phyloP scores from a whole-genome alignment of 495 filamentous ascomycete species.

The Melanomma pulvis-pyrius region DNA sequence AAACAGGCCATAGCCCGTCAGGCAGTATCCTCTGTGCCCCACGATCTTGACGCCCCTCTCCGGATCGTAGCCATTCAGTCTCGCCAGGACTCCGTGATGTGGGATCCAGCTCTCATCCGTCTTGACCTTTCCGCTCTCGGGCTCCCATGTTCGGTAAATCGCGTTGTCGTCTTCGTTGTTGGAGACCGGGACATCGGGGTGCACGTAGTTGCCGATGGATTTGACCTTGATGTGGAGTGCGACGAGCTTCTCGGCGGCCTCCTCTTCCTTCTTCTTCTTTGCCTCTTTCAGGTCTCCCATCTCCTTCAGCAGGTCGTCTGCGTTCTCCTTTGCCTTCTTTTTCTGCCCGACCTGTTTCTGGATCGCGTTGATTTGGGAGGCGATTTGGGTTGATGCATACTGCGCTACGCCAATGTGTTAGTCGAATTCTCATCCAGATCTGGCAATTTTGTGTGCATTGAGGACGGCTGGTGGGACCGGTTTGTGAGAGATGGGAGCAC shows the following conservation, averaged over 20 bases:
- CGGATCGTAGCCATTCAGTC: constrained; percentile 89
- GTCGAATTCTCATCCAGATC: neutral
- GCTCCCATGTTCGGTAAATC: constrained; percentile 75
- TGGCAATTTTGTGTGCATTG: neutral
- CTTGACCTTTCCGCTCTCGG: constrained; percentile 63
- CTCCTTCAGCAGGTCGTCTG: constrained; percentile 69
- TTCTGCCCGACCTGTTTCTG: constrained; percentile 89
- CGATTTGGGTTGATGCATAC: constrained; percentile 78
- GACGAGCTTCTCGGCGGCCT: constrained; percentile 71
- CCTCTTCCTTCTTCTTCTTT: constrained; percentile 75
- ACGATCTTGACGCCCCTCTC: constrained; percentile 64
- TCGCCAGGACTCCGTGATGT: constrained; percentile 90
- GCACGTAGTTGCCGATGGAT: constrained; percentile 90
- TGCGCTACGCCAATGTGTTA: constrained; percentile 54
- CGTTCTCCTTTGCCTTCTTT: constrained; percentile 94
- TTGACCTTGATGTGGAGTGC: constrained; percentile 75
- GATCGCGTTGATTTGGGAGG: constrained; percentile 75
- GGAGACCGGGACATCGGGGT: constrained; percentile 87
- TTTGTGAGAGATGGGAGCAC: constrained; percentile 28
- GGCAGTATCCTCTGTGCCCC: constrained; percentile 92
- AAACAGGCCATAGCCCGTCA: constrained; percentile 89
- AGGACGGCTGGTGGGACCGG: neutral
- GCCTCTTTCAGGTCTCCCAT: constrained; percentile 76
- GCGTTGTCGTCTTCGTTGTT: constrained; percentile 91
- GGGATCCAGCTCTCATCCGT: constrained; percentile 73